A percentile compares a stretch with the other conserved stretches of the same genome.
These are phyloP conservation scores for Parastagonospora nodorum DNA, from an alignment of 2,329 filamentous ascomycete genomes.

Conservation along the genomic window DNA sequence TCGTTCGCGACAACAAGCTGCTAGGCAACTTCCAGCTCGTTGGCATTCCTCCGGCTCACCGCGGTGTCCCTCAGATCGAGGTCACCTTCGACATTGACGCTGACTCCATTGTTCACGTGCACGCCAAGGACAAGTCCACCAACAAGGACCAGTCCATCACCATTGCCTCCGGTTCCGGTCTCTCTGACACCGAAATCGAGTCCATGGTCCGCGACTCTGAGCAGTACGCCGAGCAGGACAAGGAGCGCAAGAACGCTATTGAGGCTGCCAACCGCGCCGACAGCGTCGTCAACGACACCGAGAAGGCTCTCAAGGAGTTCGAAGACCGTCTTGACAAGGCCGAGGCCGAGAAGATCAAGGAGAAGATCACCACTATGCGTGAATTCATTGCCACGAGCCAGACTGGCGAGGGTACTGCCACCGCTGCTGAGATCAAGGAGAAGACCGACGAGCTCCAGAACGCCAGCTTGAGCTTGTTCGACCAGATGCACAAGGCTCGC, in stretches of 20 bases:
- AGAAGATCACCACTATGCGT: constrained; percentile 86
- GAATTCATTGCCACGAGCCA: constrained; percentile 95
- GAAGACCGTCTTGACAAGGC: constrained; percentile 96
- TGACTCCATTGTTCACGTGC: constrained; percentile 96
- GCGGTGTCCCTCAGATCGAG: constrained; percentile 94
- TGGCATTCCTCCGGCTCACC: constrained; percentile 93
- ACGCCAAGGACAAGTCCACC: constrained; percentile 98
- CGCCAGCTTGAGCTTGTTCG: constrained; percentile 93
- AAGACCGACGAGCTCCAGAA: constrained; percentile 98
- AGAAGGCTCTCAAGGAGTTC: constrained; percentile 97
- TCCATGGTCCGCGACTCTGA: constrained; percentile 98
- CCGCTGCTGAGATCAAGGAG: constrained; percentile 92
- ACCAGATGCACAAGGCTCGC: constrained; percentile 99
- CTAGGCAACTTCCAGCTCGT: constrained; percentile 99
- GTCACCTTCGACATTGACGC: constrained; percentile 99
- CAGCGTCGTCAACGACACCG: constrained; percentile 94
- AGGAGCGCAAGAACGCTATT: constrained; percentile 94
- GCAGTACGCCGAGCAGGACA: constrained; percentile 92
- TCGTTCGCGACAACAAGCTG: constrained; percentile 97
- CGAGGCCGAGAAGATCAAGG: constrained; percentile 88
- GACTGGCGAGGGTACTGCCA: constrained; percentile 83
- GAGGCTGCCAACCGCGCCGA: constrained; percentile 98
- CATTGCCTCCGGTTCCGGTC: constrained; percentile 95
- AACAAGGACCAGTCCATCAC: constrained; percentile 99
- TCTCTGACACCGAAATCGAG: constrained; percentile 92